Evolutionary conservation across 2,329 filamentous ascomycete genomes (phyloP).

Genomic region (Scopulariopsis brevicaulis): DNA sequence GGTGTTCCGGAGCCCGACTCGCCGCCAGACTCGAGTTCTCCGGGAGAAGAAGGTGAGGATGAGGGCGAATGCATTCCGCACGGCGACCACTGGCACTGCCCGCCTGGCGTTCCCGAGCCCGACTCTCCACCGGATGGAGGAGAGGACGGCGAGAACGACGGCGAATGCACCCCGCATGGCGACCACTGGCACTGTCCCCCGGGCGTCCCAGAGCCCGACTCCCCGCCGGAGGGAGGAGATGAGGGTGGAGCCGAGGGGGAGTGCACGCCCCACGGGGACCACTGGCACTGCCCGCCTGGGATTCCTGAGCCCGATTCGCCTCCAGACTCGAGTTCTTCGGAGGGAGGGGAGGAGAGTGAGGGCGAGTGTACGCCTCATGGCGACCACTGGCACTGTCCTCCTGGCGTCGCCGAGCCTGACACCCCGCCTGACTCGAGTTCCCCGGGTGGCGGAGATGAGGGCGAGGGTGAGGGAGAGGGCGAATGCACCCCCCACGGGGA

Average conservation of each 20-base stretch:
- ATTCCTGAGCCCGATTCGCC: background rate
- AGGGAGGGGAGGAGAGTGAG: background rate
- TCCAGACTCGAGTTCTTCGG: background rate
- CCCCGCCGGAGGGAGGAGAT: background rate
- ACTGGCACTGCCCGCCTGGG: too few species aligned
- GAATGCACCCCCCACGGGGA: too few species aligned
- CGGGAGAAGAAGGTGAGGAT: background rate
- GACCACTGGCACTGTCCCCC: conserved; percentile 10
- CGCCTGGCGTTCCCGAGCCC: conserved; percentile 8
- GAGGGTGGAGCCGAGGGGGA: background rate
- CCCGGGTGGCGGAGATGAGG: background rate
- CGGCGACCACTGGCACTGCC: conserved; percentile 10
- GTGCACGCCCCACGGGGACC: too few species aligned
- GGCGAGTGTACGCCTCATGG: conserved; percentile 8
- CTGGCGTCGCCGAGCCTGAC: conserved; percentile 8
- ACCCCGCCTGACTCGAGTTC: too few species aligned
- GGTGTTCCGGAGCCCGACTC: conserved; percentile 5
- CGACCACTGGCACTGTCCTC: conserved; percentile 10
- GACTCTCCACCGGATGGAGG: conserved; percentile 1
- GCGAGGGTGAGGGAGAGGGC: background rate
- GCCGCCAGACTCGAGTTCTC: background rate
- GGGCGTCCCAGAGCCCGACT: conserved; percentile 8
- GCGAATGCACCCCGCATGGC: conserved; percentile 7
- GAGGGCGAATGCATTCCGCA: conserved; percentile 7
- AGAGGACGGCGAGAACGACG: background rate